Base-by-base conservation (phyloP, 2,329 filamentous ascomycete species). In the Drechslerella dactyloides region DNA sequence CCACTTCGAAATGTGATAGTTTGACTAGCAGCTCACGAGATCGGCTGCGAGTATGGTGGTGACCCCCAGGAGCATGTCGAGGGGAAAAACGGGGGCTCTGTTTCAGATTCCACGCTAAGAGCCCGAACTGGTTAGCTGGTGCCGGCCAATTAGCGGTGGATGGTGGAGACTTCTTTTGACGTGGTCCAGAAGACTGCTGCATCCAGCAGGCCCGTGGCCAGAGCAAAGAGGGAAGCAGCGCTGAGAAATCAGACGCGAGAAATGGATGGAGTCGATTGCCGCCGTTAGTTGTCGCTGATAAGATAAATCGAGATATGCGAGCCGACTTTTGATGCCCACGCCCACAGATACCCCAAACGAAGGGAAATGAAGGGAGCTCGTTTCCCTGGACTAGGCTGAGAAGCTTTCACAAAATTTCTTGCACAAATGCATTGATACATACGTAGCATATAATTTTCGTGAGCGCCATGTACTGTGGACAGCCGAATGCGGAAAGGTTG, bases 31-130 rank as follows among this genome's bases (percentile, higher is more conserved):
- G 33, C 61, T 58, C 61, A 56, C 61, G 57, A 51, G 61, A 65
- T 65, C 61, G 42, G 50, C 55, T 60, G 55, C 40, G 44, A 56
- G 56, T 21, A 48, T 65, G 53, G 37, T 6, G 37, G 37, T 42
- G 37, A 42, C 37, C 15, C 5, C 37, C 4, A 13, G 37, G 15
- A 27, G 40, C 30, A 64, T 48, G 42, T 59, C 59, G 59, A 64
- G 66, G 58, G 59, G 58, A 56, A 53, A 50, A 60, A 58, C 53
- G 59, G 60, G 60, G 65, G 66, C 42, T 57, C n/a, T 54, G 66
- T 70, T 70, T 70, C 66, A 70, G 66, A 64, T 64, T 70, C 35
- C 48, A 70, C 66, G 66, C 66, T 64, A 70, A 50, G 6, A n/a
- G 50, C 66, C 54, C 54, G 40, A 64, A 64, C 2, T 40, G 66